Percentiles rank a stretch among this genome's conserved stretches.
Conservation (phyloP, 306 rosid genomes). For the Clitoria ternatea region DNA sequence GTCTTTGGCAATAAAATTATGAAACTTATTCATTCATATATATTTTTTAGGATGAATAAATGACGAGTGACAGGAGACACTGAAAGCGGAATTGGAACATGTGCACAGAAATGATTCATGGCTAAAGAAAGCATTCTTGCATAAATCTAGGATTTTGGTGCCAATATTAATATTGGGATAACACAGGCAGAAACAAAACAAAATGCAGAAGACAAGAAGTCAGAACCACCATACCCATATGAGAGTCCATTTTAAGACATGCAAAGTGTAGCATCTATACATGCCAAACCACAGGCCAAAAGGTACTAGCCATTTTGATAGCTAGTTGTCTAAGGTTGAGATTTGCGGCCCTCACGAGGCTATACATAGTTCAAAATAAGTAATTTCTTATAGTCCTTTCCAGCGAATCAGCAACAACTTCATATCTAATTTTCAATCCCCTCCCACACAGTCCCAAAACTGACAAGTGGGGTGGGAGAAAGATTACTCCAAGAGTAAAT, state of each 20-base stretch:
- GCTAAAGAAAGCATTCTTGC: neutral
- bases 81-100: neutral
- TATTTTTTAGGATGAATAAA: slow-evolving; percentile 9
- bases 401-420: neutral
- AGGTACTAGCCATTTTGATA: neutral
- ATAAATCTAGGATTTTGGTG: neutral
- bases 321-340: neutral
- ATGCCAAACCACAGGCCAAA: neutral
- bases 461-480: neutral
- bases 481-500: neutral
- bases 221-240: neutral
- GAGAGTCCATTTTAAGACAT: slow-evolving; percentile 1
- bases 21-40: neutral
- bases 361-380: neutral
- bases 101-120: neutral
- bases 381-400: neutral
- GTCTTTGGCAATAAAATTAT: neutral
- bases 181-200: neutral
- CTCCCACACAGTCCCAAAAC: neutral
- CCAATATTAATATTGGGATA: neutral
- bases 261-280: neutral
- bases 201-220: neutral
- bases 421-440: neutral
- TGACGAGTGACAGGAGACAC: neutral
- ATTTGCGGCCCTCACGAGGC: neutral